Evolutionary conservation across 352 stramenopile genomes (phyloP).

Genomic region (Globisporangium irregulare): DNA sequence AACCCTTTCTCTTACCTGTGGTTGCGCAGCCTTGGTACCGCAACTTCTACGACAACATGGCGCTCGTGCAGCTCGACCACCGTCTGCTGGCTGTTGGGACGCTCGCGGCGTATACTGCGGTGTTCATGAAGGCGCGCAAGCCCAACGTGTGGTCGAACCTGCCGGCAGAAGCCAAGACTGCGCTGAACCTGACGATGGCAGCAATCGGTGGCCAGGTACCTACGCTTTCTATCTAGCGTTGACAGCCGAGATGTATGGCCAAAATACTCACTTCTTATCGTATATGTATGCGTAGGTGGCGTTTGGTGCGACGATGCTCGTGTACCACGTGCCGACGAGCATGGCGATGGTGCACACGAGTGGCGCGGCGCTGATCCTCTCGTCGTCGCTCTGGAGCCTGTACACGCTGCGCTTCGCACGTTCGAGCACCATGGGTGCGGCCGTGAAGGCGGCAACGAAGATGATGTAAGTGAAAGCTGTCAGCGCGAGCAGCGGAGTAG

Average conservation of each 20-base stretch:
- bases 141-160: conserved; percentile 65
- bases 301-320: conserved; percentile 93
- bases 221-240: too few species aligned
- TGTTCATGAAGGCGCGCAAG: conserved; percentile 60
- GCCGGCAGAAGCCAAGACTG: conserved; percentile 50
- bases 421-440: conserved; percentile 29
- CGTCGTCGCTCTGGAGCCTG: conserved; percentile 63
- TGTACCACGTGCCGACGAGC: conserved; percentile 93
- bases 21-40: conserved; percentile 58
- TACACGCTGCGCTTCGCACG: conserved; percentile 64
- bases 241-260: too few species aligned
- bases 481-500: too few species aligned
- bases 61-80: conserved; percentile 1
- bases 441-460: conserved; percentile 20
- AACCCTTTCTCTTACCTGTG: not conserved
- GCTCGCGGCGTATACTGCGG: conserved; percentile 44
- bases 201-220: conserved; percentile 48
- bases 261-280: too few species aligned
- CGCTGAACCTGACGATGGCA: conserved; percentile 50
- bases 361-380: conserved; percentile 48
- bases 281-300: conserved; percentile 51
- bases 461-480: conserved; percentile 8
- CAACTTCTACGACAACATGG: conserved; percentile 96
- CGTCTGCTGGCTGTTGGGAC: conserved; percentile 80
- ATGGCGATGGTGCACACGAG: conserved; percentile 93